These are phyloP conservation scores for Smallanthus sonchifolius DNA, from an alignment of 129 eudicot genomes.

Conservation along the genomic window DNA sequence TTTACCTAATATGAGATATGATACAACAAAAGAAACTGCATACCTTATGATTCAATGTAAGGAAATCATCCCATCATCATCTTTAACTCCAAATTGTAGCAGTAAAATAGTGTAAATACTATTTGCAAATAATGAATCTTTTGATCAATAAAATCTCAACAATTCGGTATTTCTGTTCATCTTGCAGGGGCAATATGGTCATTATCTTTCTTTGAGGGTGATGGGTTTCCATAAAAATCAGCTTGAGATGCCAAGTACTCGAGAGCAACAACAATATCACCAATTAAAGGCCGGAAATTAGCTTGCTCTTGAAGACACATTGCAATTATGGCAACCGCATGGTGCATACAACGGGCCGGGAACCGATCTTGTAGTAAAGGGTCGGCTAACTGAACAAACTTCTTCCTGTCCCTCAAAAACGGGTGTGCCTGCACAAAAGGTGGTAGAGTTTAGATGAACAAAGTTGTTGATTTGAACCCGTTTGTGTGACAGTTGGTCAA, in stretches of 20 bases:
- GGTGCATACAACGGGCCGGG: constrained; percentile 60
- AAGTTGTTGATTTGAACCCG: background rate
- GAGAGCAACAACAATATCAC: constrained; percentile 75
- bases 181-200: constrained; percentile 1
- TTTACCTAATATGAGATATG: background rate
- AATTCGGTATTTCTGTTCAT: background rate
- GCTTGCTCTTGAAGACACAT: constrained; percentile 89
- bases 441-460: background rate
- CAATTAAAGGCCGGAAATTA: constrained; percentile 57
- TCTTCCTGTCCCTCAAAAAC: constrained; percentile 56
- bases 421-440: constrained; percentile 58
- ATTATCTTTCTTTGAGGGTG: constrained; percentile 23
- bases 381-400: constrained; percentile 63
- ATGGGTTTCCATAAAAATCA: constrained; percentile 32
- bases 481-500: background rate
- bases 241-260: constrained; percentile 69
- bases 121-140: constrained; percentile 7
- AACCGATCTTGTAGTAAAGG: constrained; percentile 53
- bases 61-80: constrained; percentile 7
- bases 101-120: background rate
- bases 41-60: constrained; percentile 20
- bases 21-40: background rate
- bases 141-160: background rate
- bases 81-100: constrained; percentile 6
- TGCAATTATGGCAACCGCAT: constrained; percentile 60